Evolutionary conservation across 1,139 yeast genomes (phyloP), one percentile per base, ranked within the genome.

Genomic region (Komagataea norvegica): DNA sequence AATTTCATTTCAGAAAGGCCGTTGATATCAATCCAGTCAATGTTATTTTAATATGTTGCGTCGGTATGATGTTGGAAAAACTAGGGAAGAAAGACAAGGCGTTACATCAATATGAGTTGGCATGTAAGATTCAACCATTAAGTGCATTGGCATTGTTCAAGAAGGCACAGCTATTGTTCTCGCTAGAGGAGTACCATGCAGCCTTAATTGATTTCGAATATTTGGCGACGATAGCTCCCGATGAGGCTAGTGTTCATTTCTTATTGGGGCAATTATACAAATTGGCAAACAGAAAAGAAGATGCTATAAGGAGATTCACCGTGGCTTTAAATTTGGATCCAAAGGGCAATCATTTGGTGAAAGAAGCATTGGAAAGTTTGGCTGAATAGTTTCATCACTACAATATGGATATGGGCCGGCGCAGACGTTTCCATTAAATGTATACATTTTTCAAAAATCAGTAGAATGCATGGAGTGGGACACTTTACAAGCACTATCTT

Each of bases 181-280:
- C 83, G 6, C 69, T 86, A 71, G 82, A 81, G 44, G 74, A 77
- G 44, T 87, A 76, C 56, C 73, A 74, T 19, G 77, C 74, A 43
- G 95, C 98, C 0, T 64, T 88, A 40, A 71, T 69, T 33, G 84
- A 79, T 56, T 84, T 91, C 56, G 88, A 85, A 54, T 68, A 70
- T 35, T 70, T 93, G 41, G 77, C 74, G 47, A 47, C 49, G 1
- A 47, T 55, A 26, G 96, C 95, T 0, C 96, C 98, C 0, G 94
- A 89, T 57, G 97, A 93, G 58, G 95, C 96, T 0, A 79, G 88
- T 40, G 95, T 91, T 19, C 96, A 89, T 59, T 87, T 84, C 63
- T 63, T 89, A 35, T 67, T 91, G 35, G 98, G 96, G 15, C 89
- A 88, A 57, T 68, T 89, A 43, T 87, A 88, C 67, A 85, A 83